Conservation (phyloP, 345 rosid species). For the Salix purpurea region DNA sequence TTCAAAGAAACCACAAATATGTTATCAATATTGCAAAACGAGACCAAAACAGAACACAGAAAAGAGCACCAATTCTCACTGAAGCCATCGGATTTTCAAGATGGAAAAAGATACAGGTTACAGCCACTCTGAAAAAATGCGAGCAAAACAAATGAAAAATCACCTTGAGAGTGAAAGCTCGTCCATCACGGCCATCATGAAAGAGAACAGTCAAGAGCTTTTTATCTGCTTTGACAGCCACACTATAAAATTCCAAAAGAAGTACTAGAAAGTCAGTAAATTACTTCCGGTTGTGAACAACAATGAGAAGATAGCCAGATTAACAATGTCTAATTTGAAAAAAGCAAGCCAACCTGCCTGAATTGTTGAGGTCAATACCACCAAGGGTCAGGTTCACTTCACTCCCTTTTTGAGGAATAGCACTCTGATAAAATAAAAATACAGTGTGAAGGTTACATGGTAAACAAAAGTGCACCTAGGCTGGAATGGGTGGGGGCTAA, state of each 20-base stretch:
- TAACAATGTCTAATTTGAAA: constrained; percentile 13
- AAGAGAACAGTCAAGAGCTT: constrained; percentile 90
- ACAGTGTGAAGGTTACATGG: constrained; percentile 7
- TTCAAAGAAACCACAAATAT: background rate
- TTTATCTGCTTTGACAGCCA: constrained; percentile 93
- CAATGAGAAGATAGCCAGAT: constrained; percentile 7
- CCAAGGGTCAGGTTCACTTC: constrained; percentile 77
- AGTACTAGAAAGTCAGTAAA: constrained; percentile 27
- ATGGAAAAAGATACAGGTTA: background rate
- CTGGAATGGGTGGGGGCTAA: constrained; percentile 1
- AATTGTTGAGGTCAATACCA: constrained; percentile 98
- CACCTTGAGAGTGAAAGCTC: constrained; percentile 96
- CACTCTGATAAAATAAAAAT: constrained; percentile 41
- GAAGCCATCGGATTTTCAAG: background rate
- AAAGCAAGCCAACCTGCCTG: constrained; percentile 98
- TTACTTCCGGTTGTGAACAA: constrained; percentile 17
- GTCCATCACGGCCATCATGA: constrained; percentile 94
- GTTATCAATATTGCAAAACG: background rate
- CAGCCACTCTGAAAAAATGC: background rate
- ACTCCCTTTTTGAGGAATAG: constrained; percentile 52
- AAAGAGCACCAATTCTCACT: background rate
- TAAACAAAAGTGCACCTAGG: background rate
- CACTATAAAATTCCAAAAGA: constrained; percentile 45
- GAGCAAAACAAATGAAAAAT: constrained; percentile 5
- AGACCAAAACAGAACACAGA: background rate